A percentile compares a stretch with the other conserved stretches of the same genome.
Conservation (phyloP, 2,329 filamentous ascomycete species). For the Penicillium sp. region DNA sequence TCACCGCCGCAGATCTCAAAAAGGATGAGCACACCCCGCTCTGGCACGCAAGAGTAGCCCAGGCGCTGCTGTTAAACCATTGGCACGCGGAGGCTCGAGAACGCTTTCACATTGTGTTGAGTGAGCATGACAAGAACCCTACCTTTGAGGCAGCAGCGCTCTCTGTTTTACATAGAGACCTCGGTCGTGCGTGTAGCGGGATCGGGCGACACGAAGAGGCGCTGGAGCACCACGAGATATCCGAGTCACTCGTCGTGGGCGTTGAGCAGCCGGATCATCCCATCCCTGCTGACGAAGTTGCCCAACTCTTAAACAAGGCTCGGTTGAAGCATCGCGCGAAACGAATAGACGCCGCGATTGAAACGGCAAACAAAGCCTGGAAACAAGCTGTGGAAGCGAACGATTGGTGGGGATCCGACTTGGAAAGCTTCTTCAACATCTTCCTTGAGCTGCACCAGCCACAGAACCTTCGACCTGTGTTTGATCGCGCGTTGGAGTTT, state of each 20-base stretch:
- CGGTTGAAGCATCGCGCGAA: not conserved
- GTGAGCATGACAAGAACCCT: not conserved
- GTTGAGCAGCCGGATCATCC: too few species aligned
- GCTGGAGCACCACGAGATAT: not conserved
- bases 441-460: constrained; percentile 1
- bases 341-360: not conserved
- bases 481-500: not conserved
- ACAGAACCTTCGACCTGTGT: not conserved
- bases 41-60: constrained; percentile 11
- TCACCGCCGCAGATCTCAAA: not conserved
- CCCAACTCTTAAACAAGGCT: not conserved
- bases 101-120: not conserved
- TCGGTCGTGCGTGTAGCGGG: not conserved
- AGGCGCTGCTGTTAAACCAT: not conserved
- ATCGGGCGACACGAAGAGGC: not conserved
- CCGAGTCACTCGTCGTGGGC: not conserved
- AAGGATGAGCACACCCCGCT: not conserved
- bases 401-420: not conserved
- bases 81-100: not conserved
- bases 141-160: not conserved
- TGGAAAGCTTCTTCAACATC: not conserved
- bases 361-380: not conserved
- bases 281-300: not conserved
- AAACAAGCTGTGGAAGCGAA: not conserved
- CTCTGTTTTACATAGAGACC: constrained; percentile 1